Evolutionary conservation across 192 early-diverging fungal genomes (phyloP).

Genomic region (Coemansia sp.): DNA sequence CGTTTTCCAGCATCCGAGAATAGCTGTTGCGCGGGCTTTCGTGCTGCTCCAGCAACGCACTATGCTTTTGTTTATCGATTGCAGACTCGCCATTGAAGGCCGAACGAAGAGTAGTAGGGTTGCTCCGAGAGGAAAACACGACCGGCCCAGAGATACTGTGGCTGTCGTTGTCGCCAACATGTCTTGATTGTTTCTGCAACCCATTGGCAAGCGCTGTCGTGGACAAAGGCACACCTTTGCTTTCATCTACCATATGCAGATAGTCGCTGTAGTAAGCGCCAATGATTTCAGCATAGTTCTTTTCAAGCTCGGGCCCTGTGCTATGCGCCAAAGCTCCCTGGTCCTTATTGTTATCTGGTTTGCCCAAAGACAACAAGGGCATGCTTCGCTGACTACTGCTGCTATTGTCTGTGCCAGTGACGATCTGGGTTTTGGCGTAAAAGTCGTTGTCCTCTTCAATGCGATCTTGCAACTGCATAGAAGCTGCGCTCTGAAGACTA

Average conservation of each 20-base stretch:
- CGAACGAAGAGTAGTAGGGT: constrained; percentile 18
- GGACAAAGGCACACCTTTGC: background rate
- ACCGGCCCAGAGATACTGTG: background rate
- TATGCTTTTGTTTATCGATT: constrained; percentile 7
- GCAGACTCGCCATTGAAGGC: constrained; percentile 47
- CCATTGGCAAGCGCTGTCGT: background rate
- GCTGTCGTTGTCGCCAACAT: background rate
- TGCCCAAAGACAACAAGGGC: too few species aligned
- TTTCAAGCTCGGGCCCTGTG: background rate
- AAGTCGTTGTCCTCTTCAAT: too few species aligned
- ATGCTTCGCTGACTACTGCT: too few species aligned
- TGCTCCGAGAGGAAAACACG: background rate
- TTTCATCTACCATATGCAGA: background rate
- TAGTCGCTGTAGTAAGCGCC: constrained; percentile 4
- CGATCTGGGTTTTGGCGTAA: too few species aligned
- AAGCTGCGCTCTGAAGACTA: too few species aligned
- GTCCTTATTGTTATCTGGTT: too few species aligned
- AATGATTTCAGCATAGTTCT: background rate
- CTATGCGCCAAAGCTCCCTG: background rate
- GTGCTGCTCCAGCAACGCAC: background rate
- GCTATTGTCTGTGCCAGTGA: too few species aligned
- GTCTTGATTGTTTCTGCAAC: background rate
- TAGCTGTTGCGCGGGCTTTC: constrained; percentile 24
- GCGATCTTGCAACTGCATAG: too few species aligned
- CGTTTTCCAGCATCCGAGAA: constrained; percentile 52